Percentiles rank a stretch among this genome's conserved stretches.
phyloP scores from a whole-genome alignment of 805 yeast genomes.

The Sugiyamaella floridensis region DNA sequence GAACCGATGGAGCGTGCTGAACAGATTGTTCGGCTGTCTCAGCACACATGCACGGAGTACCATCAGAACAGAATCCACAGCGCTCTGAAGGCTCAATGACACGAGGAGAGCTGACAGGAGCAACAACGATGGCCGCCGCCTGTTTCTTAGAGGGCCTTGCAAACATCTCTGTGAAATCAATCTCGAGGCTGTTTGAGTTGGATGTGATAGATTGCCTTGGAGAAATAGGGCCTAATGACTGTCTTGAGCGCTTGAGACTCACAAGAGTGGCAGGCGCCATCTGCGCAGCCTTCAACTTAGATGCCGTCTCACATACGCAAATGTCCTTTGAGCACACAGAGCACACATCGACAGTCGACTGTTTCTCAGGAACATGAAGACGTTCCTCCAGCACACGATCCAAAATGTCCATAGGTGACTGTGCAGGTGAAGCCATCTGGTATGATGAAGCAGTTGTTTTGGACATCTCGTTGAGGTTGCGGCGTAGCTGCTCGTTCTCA shows the following conservation, averaged over 20 bases:
- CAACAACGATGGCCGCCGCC: neutral
- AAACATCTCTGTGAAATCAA: conserved; percentile 51
- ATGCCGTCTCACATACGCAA: conserved; percentile 51
- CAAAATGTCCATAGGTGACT: conserved; percentile 32
- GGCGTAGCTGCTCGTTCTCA: conserved; percentile 34
- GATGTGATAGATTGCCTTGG: neutral
- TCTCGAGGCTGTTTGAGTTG: conserved; percentile 32
- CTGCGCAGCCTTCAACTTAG: conserved; percentile 24
- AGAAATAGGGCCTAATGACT: neutral
- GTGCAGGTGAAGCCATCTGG: conserved; percentile 50
- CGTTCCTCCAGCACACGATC: conserved; percentile 32
- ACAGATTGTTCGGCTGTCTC: conserved; percentile 50
- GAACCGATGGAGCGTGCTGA: conserved; percentile 28
- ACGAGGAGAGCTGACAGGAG: neutral
- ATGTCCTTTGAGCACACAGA: conserved; percentile 64
- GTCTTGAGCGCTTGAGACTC: neutral
- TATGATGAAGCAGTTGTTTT: conserved; percentile 6
- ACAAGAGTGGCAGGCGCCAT: neutral
- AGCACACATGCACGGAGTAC: conserved; percentile 85
- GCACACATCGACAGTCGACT: conserved; percentile 37
- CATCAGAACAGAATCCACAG: conserved; percentile 93
- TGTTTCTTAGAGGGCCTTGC: conserved; percentile 19
- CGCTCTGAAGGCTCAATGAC: conserved; percentile 41
- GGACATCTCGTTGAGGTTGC: conserved; percentile 25
- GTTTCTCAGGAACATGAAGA: conserved; percentile 25